Evolutionary conservation across 768 basidiomycete genomes (phyloP), one percentile per base, ranked within the genome.

Genomic region (Russula earlei): DNA sequence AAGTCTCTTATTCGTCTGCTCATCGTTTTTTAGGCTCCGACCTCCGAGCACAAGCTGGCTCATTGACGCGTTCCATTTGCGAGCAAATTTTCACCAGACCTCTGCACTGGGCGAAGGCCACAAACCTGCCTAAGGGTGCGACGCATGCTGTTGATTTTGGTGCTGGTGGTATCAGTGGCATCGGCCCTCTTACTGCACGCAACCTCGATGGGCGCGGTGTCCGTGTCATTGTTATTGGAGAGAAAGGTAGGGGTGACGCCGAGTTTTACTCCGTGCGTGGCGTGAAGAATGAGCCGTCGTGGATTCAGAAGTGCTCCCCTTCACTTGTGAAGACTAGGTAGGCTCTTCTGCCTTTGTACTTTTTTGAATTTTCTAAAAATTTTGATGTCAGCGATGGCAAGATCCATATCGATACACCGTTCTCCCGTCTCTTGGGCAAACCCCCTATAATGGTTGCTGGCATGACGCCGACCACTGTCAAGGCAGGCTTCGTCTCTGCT

Each of bases 361-460:
- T 25, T 3, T 46, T 14, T 33, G 27, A 6, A 4, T 29, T n/a
- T 15, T 11, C 25, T 54, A 3, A 41, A 41, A 36, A 29, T 64
- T n/a, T 12, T 50, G 51, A 34, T 25, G 14, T n/a, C 57, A 95
- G 90, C 62, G 92, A 98, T 70, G 96, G 96, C 34, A 84, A 81
- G 59, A 74, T 98, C 51, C 85, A 94, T 69, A 78, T 99, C 64
- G 93, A 99, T 70, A 97, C 95, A 0, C 87, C 92, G 4, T 95
- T 97, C 79, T 95, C 95, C 48, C 89, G 96, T 57, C 80, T 99
- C 42, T 71, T 99, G 41, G 91, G 92, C 64, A 99, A 98, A 73
- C 84, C 96, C 3, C 96, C 96, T 33, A 87, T 99, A 71, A 98
- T 98, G 96, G 93, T 99, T 37, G 95, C 94, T 47, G 96, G 96